These are phyloP conservation scores for Ceriops zippeliana DNA, from an alignment of 345 rosid genomes.

Conservation along the genomic window DNA sequence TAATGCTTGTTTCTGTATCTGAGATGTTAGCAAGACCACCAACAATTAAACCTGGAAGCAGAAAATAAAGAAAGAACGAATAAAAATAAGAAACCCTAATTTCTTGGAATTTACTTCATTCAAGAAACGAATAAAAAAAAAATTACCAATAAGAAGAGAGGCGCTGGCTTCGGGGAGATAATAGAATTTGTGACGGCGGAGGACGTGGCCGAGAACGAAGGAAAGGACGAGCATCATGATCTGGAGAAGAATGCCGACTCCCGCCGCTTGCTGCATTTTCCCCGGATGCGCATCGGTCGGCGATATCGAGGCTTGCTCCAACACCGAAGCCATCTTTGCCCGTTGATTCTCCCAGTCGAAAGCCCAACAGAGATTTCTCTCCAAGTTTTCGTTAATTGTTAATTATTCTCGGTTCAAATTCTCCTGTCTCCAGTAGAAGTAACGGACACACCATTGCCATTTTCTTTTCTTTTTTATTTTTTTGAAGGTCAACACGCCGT, in stretches of 20 bases:
- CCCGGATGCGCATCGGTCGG: slow-evolving; percentile 52
- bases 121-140: background rate
- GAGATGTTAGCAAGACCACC: slow-evolving; percentile 93
- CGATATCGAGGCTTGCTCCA: slow-evolving; percentile 42
- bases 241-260: slow-evolving; percentile 97
- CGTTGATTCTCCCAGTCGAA: background rate
- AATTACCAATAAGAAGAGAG: slow-evolving; percentile 86
- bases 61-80: background rate
- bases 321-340: slow-evolving; percentile 7
- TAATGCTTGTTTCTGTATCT: slow-evolving; percentile 81
- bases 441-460: too few species aligned
- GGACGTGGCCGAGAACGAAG: slow-evolving; percentile 93
- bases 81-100: background rate
- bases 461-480: too few species aligned
- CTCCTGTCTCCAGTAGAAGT: too few species aligned
- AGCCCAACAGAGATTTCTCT: too few species aligned
- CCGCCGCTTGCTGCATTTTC: slow-evolving; percentile 95
- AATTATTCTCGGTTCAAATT: too few species aligned
- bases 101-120: too few species aligned
- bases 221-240: slow-evolving; percentile 99
- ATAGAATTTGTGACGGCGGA: slow-evolving; percentile 93
- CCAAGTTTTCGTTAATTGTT: too few species aligned
- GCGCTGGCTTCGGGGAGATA: slow-evolving; percentile 98
- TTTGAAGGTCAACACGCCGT: too few species aligned
- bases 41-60: slow-evolving; percentile 62